Evolutionary conservation across 805 yeast species (phyloP).

Genomic region (Candida qinlingensis): DNA sequence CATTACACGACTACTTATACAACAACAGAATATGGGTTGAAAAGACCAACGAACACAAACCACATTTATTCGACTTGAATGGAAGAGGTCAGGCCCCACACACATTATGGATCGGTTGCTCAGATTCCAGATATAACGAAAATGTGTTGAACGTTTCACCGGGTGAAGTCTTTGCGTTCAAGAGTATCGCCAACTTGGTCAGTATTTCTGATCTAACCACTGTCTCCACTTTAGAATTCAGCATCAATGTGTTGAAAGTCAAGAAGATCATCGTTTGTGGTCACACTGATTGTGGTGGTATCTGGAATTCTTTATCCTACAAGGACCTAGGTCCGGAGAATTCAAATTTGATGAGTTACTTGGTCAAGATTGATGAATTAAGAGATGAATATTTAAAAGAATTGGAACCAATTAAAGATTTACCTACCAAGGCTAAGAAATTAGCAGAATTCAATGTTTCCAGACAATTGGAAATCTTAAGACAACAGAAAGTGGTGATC

Average conservation of each 20-base stretch:
- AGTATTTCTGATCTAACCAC: constrained; percentile 63
- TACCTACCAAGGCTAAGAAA: constrained; percentile 49
- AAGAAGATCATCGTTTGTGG: constrained; percentile 83
- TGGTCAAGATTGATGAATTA: constrained; percentile 66
- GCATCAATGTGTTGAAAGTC: constrained; percentile 79
- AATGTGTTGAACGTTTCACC: constrained; percentile 70
- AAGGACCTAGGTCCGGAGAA: constrained; percentile 58
- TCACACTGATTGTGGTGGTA: constrained; percentile 93
- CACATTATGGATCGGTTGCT: constrained; percentile 91
- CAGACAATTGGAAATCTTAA: constrained; percentile 63
- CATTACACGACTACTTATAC: constrained; percentile 41
- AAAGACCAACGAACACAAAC: constrained; percentile 24
- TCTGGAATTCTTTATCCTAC: constrained; percentile 69
- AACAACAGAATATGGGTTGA: constrained; percentile 45
- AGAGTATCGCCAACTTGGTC: constrained; percentile 82
- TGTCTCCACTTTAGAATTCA: constrained; percentile 79
- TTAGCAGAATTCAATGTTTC: constrained; percentile 74
- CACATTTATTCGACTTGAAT: constrained; percentile 33
- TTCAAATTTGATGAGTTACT: constrained; percentile 28
- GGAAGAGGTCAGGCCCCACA: constrained; percentile 89
- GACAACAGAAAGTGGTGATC: constrained; percentile 50
- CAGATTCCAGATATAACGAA: constrained; percentile 88
- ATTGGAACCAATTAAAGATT: constrained; percentile 45
- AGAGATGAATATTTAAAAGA: constrained; percentile 52
- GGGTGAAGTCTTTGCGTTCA: constrained; percentile 85